A percentile compares a stretch with the other conserved stretches of the same genome.
Evolutionary conservation across 106 monocot genomes (phyloP).

Genomic region (Vanilla planifolia): DNA sequence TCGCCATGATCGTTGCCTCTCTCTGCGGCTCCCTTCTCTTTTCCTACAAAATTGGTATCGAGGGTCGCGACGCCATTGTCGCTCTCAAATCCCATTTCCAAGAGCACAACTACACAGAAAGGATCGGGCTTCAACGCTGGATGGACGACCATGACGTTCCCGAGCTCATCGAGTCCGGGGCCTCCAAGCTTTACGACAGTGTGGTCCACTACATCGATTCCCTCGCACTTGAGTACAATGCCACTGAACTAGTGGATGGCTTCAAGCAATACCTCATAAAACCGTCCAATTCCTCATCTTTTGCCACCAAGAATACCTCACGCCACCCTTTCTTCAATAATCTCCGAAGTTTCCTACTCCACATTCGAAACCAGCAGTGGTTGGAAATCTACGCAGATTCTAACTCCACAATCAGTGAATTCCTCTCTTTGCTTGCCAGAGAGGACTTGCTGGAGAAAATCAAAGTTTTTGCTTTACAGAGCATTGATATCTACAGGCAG

Average conservation of each 20-base stretch:
- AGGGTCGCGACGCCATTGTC: conserved; percentile 37
- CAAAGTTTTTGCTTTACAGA: conserved; percentile 38
- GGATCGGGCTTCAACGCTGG: conserved; percentile 36
- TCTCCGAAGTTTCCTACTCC: conserved; percentile 12
- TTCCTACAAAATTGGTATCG: conserved; percentile 43
- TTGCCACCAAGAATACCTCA: neutral
- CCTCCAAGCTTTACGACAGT: conserved; percentile 25
- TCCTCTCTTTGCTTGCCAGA: conserved; percentile 24
- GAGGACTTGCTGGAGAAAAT: conserved; percentile 38
- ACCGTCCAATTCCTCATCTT: conserved; percentile 11
- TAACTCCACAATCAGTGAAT: conserved; percentile 12
- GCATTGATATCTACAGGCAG: conserved; percentile 23
- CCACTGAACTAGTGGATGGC: conserved; percentile 32
- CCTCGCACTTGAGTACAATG: conserved; percentile 34
- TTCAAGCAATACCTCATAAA: conserved; percentile 28
- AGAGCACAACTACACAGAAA: conserved; percentile 39
- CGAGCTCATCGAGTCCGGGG: conserved; percentile 26
- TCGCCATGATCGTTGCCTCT: conserved; percentile 19
- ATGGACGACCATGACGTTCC: conserved; percentile 38
- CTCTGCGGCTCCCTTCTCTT: conserved; percentile 26
- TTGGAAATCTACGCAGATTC: conserved; percentile 21
- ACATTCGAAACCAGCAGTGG: conserved; percentile 27
- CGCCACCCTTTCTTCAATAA: conserved; percentile 21
- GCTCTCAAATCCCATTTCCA: conserved; percentile 32
- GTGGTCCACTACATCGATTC: conserved; percentile 25